Conservation (phyloP, 768 basidiomycete genomes). For the Sporobolomyces pararoseus region DNA sequence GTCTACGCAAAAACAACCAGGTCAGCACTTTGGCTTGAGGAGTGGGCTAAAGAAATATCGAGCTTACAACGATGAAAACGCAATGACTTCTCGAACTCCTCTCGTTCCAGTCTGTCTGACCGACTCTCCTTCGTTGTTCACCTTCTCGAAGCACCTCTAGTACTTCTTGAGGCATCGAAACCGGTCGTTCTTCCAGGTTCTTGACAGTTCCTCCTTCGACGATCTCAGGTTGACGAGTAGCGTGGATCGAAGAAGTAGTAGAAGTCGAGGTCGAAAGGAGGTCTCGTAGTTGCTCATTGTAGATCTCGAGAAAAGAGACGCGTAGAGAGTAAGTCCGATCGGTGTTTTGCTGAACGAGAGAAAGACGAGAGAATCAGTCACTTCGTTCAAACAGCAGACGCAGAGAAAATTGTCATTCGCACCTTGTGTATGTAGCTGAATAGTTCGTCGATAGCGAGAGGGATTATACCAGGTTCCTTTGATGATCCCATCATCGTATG, state of each 20-base stretch:
- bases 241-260: neutral
- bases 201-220: constrained; percentile 58
- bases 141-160: constrained; percentile 78
- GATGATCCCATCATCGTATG: constrained; percentile 62
- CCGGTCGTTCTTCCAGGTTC: constrained; percentile 84
- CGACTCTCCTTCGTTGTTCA: constrained; percentile 80
- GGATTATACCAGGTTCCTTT: constrained; percentile 87
- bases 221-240: constrained; percentile 55
- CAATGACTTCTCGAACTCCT: constrained; percentile 90
- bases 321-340: constrained; percentile 86
- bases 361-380: neutral
- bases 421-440: constrained; percentile 68
- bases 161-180: constrained; percentile 82
- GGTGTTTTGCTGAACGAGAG: constrained; percentile 55
- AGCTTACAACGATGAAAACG: constrained; percentile 77
- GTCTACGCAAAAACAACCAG: constrained; percentile 8
- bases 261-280: constrained; percentile 41
- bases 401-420: constrained; percentile 42
- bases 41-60: too few species aligned
- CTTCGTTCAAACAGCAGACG: neutral
- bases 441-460: constrained; percentile 84
- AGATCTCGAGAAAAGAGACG: constrained; percentile 94
- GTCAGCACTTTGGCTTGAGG: neutral
- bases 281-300: constrained; percentile 61
- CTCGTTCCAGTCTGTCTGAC: constrained; percentile 98